phyloP scores from a whole-genome alignment of 305 asterid species.

The Plantago coronopus region DNA sequence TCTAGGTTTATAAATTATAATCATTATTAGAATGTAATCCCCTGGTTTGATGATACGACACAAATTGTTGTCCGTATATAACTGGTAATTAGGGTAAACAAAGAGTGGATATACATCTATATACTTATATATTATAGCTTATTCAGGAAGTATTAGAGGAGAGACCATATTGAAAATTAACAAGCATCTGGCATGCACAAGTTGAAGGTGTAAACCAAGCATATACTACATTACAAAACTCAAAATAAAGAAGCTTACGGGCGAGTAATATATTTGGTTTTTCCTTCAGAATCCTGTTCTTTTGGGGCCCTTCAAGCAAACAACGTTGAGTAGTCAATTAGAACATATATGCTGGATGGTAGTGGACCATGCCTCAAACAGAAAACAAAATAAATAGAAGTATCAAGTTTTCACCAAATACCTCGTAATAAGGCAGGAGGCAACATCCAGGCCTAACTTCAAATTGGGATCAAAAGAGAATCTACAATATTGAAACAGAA shows the following conservation, averaged over 20 bases:
- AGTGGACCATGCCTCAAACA: constrained; percentile 5
- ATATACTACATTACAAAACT: constrained; percentile 3
- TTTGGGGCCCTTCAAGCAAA: constrained; percentile 65
- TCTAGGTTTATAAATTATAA: no score
- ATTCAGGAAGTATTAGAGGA: constrained; percentile 13
- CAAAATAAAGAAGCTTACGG: constrained; percentile 54
- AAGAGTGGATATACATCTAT: not conserved
- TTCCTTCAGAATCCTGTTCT: constrained; percentile 82
- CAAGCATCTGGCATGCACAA: constrained; percentile 12
- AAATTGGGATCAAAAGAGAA: constrained; percentile 77
- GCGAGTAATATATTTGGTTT: constrained; percentile 76
- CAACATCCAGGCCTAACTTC: constrained; percentile 87
- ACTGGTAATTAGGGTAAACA: constrained; percentile 12
- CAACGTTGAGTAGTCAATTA: constrained; percentile 18
- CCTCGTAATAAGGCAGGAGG: constrained; percentile 89
- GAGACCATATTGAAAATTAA: constrained; percentile 3
- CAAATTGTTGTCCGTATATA: not conserved
- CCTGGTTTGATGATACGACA: not conserved
- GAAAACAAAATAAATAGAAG: constrained; percentile 12
- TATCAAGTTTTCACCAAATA: constrained; percentile 27
- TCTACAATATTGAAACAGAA: constrained; percentile 38
- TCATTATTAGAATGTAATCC: constrained; percentile 9
- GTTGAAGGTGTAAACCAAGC: constrained; percentile 3
- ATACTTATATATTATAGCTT: no score
- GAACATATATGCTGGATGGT: constrained; percentile 6